Evolutionary conservation across 2,329 filamentous ascomycete genomes (phyloP).

Genomic region (Didymella arachidicola): DNA sequence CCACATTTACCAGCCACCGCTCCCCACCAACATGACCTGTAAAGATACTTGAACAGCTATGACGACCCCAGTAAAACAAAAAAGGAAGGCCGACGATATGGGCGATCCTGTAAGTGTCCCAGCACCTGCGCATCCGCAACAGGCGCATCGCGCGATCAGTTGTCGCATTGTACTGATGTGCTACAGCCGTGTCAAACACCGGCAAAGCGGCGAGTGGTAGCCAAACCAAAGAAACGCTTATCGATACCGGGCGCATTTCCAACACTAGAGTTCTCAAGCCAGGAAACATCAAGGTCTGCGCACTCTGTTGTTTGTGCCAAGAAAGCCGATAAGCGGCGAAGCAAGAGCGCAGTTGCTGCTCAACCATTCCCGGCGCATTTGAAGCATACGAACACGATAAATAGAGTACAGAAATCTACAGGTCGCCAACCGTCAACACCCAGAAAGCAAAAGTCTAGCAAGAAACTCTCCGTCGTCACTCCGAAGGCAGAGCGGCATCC

Average conservation of each 20-base stretch:
- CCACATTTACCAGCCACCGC: constrained; percentile 22
- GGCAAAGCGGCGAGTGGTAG: constrained; percentile 14
- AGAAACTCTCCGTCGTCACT: constrained; percentile 14
- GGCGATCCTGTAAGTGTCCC: constrained; percentile 10
- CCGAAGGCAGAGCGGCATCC: constrained; percentile 11
- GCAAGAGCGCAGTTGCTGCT: background rate
- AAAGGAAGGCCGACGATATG: constrained; percentile 16
- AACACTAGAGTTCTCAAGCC: constrained; percentile 12
- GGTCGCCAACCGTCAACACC: constrained; percentile 14
- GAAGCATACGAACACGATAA: constrained; percentile 2
- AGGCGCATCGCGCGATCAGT: constrained; percentile 2
- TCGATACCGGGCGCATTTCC: constrained; percentile 24
- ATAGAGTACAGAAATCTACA: constrained; percentile 13
- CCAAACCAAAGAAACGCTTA: constrained; percentile 23
- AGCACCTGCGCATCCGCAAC: background rate
- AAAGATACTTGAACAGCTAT: constrained; percentile 12
- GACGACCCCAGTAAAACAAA: constrained; percentile 14
- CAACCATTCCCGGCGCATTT: background rate
- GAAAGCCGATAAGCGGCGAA: constrained; percentile 3
- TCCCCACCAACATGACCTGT: constrained; percentile 12
- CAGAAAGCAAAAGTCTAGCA: constrained; percentile 5
- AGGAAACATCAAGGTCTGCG: constrained; percentile 18
- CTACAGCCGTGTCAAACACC: constrained; percentile 15
- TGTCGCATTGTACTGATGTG: constrained; percentile 18
- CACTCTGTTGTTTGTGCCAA: constrained; percentile 19